Conservation (phyloP, 2,329 filamentous ascomycete genomes). For the Blumeria graminis region DNA sequence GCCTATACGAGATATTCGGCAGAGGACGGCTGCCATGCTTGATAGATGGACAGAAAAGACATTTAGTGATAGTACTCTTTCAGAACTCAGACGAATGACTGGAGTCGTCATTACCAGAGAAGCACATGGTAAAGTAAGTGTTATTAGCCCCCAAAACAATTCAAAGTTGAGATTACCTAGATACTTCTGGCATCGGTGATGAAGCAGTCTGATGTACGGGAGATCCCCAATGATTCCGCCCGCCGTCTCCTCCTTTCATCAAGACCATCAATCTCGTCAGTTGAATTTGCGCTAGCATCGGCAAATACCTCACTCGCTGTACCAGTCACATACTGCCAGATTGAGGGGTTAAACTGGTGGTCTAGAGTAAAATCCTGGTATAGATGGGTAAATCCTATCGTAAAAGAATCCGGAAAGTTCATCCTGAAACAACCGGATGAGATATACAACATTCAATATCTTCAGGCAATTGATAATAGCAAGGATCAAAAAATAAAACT, state of each 20-base stretch:
- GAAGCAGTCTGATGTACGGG: neutral
- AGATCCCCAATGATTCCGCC: conserved; percentile 4
- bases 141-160: neutral
- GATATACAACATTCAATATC: neutral
- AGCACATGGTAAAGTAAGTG: conserved; percentile 3
- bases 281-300: neutral
- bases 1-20: neutral
- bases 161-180: neutral
- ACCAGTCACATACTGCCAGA: neutral
- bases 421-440: neutral
- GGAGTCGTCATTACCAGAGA: conserved; percentile 8
- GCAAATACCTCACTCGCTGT: neutral
- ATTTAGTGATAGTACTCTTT: conserved; percentile 5
- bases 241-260: conserved; percentile 4
- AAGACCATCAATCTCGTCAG: neutral
- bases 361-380: conserved; percentile 12
- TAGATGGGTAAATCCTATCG: conserved; percentile 11
- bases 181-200: conserved; percentile 4
- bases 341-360: conserved; percentile 11
- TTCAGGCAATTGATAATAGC: neutral
- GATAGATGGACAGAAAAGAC: neutral
- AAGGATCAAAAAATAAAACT: neutral
- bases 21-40: neutral
- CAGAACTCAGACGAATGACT: conserved; percentile 10
- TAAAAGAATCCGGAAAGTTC: conserved; percentile 1